Conservation (phyloP, 345 rosid genomes). For the Pistacia vera region DNA sequence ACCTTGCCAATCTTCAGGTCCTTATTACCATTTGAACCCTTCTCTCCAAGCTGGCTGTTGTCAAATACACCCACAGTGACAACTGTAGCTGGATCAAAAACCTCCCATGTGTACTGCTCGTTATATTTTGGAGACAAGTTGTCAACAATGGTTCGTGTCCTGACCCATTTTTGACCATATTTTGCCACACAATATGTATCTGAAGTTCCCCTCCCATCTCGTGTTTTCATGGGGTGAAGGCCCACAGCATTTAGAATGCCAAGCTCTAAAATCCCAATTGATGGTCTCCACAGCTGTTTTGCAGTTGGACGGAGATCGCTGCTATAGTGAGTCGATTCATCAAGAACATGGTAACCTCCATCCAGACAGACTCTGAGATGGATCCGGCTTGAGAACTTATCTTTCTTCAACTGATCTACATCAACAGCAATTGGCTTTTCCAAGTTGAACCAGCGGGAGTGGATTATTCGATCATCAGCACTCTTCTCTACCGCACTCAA, state of each 20-base stretch:
- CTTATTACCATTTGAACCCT: slow-evolving; percentile 40
- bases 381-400: slow-evolving; percentile 87
- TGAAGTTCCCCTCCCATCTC: slow-evolving; percentile 85
- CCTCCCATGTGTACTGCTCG: slow-evolving; percentile 99
- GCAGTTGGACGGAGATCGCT: slow-evolving; percentile 98
- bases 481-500: slow-evolving; percentile 72
- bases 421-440: slow-evolving; percentile 82
- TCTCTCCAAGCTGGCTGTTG: slow-evolving; percentile 86
- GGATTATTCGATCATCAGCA: slow-evolving; percentile 74
- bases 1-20: slow-evolving; percentile 94
- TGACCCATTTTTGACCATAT: slow-evolving; percentile 96
- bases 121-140: slow-evolving; percentile 83
- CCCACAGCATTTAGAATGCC: slow-evolving; percentile 88
- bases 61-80: slow-evolving; percentile 91
- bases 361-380: slow-evolving; percentile 91
- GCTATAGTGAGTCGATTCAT: slow-evolving; percentile 94
- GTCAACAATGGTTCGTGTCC: slow-evolving; percentile 88
- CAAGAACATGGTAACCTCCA: slow-evolving; percentile 97
- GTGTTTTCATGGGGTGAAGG: slow-evolving; percentile 90
- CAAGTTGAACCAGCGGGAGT: slow-evolving; percentile 82
- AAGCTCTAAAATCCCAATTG: slow-evolving; percentile 85
- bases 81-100: slow-evolving; percentile 91
- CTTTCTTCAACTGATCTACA: slow-evolving; percentile 78
- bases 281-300: slow-evolving; percentile 86
- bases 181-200: slow-evolving; percentile 97